These are phyloP conservation scores for Gardenia jasminoides DNA, from an alignment of 257 asterid species.

Conservation along the genomic window DNA sequence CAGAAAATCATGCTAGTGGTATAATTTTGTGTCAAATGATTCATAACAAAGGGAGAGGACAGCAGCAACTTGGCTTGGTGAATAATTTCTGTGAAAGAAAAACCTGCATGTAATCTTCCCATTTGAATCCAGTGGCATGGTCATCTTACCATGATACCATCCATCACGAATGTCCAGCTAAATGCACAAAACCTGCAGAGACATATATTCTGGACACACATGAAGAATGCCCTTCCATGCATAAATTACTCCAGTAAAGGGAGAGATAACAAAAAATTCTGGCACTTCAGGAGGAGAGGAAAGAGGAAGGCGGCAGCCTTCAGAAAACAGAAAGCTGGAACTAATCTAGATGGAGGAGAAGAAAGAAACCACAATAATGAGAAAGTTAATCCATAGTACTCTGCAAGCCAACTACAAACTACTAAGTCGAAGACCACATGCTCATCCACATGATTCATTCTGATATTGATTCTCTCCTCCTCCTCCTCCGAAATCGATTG, in stretches of 20 bases:
- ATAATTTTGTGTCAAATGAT: background rate
- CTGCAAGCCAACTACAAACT: background rate
- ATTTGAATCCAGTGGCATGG: background rate
- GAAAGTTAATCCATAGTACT: too few species aligned
- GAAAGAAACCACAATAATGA: background rate
- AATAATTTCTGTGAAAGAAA: background rate
- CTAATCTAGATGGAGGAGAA: background rate
- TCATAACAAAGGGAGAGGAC: background rate
- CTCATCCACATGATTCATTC: background rate
- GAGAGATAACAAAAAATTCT: too few species aligned
- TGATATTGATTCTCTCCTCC: background rate
- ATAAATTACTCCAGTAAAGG: background rate
- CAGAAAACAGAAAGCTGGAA: too few species aligned
- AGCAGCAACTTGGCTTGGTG: background rate
- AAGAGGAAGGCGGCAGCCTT: background rate
- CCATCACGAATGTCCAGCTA: background rate
- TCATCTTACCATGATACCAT: background rate
- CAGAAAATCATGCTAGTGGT: too few species aligned
- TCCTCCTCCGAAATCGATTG: too few species aligned
- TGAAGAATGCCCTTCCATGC: background rate
- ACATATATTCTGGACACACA: background rate
- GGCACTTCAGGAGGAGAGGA: background rate
- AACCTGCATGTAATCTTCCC: too few species aligned
- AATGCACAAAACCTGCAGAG: background rate
- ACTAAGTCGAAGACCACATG: background rate